Evolutionary conservation across 495 filamentous ascomycete species (phyloP).

Genomic region (Patellaria atrata): DNA sequence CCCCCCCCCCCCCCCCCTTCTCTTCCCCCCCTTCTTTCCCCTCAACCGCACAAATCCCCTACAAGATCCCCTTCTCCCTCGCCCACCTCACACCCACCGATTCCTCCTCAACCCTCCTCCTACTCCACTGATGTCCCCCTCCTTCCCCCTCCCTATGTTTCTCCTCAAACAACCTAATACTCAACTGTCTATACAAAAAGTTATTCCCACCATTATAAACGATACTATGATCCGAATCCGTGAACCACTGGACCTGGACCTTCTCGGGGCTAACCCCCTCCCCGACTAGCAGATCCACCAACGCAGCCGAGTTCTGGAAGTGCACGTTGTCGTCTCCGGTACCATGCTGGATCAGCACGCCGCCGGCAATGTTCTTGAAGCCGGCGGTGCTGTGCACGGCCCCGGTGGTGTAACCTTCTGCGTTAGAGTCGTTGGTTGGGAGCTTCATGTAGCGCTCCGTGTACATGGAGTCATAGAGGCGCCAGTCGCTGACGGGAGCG

Average conservation of each 20-base stretch:
- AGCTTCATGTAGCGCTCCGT: slow-evolving; percentile 53
- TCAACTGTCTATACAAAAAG: slow-evolving; percentile 40
- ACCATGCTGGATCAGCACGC: slow-evolving; percentile 40
- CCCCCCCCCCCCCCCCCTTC: no score
- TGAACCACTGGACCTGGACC: slow-evolving; percentile 37
- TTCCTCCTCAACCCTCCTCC: slow-evolving; percentile 4
- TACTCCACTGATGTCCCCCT: slow-evolving; percentile 32
- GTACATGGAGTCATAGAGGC: slow-evolving; percentile 49
- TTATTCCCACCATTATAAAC: slow-evolving; percentile 29
- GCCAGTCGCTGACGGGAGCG: slow-evolving; percentile 43
- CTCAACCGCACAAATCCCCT: no score
- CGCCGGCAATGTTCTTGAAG: slow-evolving; percentile 38
- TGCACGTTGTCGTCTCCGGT: slow-evolving; percentile 48
- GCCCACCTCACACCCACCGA: slow-evolving; percentile 8
- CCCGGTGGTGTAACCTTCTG: slow-evolving; percentile 32
- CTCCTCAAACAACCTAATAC: slow-evolving; percentile 33
- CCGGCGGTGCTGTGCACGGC: slow-evolving; percentile 33
- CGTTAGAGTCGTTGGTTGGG: slow-evolving; percentile 32
- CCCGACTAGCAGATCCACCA: slow-evolving; percentile 37
- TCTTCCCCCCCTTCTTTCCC: no score
- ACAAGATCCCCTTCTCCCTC: slow-evolving; percentile 7
- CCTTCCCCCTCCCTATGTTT: slow-evolving; percentile 26
- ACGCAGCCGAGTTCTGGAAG: slow-evolving; percentile 39
- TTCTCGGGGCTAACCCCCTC: slow-evolving; percentile 37
- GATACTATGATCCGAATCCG: slow-evolving; percentile 41